Percentiles rank a stretch among this genome's conserved stretches.
phyloP scores from a whole-genome alignment of 106 monocot genomes.

The Acanthochlamys bracteata region DNA sequence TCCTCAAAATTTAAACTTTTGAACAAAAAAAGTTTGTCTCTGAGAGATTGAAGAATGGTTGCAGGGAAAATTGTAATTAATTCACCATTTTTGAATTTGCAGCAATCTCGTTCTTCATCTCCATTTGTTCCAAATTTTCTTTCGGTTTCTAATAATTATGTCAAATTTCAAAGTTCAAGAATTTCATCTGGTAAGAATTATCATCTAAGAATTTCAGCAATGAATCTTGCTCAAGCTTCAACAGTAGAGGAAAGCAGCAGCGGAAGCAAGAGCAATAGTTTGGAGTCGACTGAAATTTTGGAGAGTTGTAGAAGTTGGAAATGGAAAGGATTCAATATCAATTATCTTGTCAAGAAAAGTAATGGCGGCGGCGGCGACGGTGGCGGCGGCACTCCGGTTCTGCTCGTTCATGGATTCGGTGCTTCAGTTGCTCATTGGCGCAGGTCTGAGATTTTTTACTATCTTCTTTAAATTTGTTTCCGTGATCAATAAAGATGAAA shows the following conservation, averaged over 20 bases:
- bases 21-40: too few species aligned
- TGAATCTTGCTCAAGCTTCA: background rate
- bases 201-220: too few species aligned
- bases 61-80: too few species aligned
- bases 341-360: slow-evolving; percentile 49
- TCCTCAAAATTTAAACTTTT: too few species aligned
- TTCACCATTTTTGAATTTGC: too few species aligned
- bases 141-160: too few species aligned
- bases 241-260: slow-evolving; percentile 7
- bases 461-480: background rate
- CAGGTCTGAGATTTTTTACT: slow-evolving; percentile 29
- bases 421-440: slow-evolving; percentile 87
- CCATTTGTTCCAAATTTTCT: too few species aligned
- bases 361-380: slow-evolving; percentile 9
- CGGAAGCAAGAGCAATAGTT: background rate
- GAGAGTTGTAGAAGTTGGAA: slow-evolving; percentile 43
- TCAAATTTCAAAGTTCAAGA: too few species aligned
- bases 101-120: too few species aligned
- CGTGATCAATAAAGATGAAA: background rate
- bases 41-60: too few species aligned
- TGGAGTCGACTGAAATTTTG: slow-evolving; percentile 33
- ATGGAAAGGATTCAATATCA: slow-evolving; percentile 64
- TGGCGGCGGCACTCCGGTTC: slow-evolving; percentile 63
- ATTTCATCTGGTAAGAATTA: too few species aligned
- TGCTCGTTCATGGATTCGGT: slow-evolving; percentile 95